Conservation (phyloP, 495 filamentous ascomycete genomes). For the Trichoderma reesei region DNA sequence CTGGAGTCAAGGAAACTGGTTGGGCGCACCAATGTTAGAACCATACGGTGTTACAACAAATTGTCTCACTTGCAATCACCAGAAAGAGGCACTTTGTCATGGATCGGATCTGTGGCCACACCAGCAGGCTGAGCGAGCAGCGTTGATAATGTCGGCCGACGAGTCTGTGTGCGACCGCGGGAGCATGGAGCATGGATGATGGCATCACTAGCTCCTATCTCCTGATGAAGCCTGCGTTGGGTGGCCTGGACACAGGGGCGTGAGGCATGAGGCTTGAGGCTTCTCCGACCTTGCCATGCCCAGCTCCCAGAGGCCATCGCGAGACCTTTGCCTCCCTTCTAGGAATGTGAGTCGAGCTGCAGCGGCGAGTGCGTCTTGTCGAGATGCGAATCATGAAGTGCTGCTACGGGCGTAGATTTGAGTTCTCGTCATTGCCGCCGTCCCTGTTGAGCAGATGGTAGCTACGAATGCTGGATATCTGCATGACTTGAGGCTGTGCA, state of each 20-base stretch:
- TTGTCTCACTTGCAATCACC: conserved; percentile 4
- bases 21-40: neutral
- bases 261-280: too few relatives aligned
- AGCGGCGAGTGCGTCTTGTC: too few relatives aligned
- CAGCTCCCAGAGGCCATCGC: neutral
- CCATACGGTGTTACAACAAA: neutral
- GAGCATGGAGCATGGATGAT: neutral
- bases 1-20: conserved; percentile 3
- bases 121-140: neutral
- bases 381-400: too few relatives aligned
- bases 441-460: too few relatives aligned
- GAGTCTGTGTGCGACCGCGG: neutral
- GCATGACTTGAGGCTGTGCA: too few relatives aligned
- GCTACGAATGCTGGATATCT: too few relatives aligned
- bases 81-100: neutral
- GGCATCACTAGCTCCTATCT: neutral
- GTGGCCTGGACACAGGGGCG: neutral
- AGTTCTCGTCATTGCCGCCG: too few relatives aligned
- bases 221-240: neutral
- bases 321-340: neutral
- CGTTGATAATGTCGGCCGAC: conserved; percentile 4
- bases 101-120: neutral
- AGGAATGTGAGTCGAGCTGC: neutral
- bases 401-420: too few relatives aligned
- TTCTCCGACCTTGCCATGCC: neutral